These are phyloP conservation scores for Pseudocercospora macadamiae DNA, from an alignment of 2,329 filamentous ascomycete species.

Conservation along the genomic window DNA sequence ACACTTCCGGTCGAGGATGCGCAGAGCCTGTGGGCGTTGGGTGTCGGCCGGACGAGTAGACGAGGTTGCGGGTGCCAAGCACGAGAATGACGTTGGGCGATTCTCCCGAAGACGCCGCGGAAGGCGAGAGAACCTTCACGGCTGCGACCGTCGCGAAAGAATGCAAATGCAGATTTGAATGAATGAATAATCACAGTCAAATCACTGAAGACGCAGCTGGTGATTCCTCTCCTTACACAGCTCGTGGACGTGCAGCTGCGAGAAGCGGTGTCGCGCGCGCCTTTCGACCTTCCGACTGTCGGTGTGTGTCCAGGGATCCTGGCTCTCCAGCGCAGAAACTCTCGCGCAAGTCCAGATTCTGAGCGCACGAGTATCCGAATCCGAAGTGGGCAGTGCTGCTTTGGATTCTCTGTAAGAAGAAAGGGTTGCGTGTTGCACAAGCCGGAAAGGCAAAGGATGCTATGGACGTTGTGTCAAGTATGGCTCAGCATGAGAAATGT, in stretches of 20 bases:
- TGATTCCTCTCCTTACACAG: not conserved
- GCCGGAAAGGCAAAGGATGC: not conserved
- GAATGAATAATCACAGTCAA: not conserved
- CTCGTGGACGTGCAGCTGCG: not conserved
- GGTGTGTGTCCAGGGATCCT: constrained; percentile 6
- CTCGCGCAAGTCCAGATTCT: constrained; percentile 1
- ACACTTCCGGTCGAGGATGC: constrained; percentile 3
- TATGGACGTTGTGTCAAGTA: not conserved
- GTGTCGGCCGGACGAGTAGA: not conserved
- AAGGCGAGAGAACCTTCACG: not conserved
- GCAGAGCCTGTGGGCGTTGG: not conserved
- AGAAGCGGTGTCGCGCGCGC: constrained; percentile 6
- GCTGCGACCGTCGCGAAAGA: not conserved
- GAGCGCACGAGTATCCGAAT: not conserved
- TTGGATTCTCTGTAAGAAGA: not conserved
- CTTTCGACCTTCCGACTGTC: not conserved
- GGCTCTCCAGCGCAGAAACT: not conserved
- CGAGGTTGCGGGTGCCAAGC: constrained; percentile 2
- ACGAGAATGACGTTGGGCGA: not conserved
- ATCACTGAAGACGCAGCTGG: not conserved
- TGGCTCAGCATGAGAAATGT: not conserved
- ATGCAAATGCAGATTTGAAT: no score
- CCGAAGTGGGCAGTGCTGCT: not conserved
- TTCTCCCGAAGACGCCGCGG: not conserved
- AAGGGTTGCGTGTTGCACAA: constrained; percentile 1